Conservation (phyloP, 2,329 filamentous ascomycete species). For the Xylariaceae sp. region DNA sequence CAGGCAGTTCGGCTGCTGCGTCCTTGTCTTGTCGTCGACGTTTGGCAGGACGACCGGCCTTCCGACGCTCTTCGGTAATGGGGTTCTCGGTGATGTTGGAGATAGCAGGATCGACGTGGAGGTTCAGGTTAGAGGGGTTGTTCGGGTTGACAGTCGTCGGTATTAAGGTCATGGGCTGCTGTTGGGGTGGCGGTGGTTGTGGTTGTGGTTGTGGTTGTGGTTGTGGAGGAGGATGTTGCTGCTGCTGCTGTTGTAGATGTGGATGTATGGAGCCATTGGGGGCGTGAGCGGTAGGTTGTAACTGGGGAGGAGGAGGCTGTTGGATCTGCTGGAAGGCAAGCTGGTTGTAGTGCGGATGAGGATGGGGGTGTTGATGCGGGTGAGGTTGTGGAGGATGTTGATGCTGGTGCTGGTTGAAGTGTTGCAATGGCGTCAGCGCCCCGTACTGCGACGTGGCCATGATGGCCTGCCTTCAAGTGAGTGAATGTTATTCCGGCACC, state of each 20-base stretch:
- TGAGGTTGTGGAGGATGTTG: background rate
- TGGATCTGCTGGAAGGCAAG: constrained; percentile 5
- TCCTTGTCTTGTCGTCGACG: constrained; percentile 14
- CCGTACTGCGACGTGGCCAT: constrained; percentile 24
- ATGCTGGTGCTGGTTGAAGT: constrained; percentile 17
- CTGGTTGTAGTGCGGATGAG: constrained; percentile 9
- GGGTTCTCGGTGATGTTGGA: constrained; percentile 1
- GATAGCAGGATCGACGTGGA: constrained; percentile 3
- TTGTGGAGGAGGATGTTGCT: too few relatives aligned
- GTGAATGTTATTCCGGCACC: too few relatives aligned
- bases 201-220: constrained; percentile 6
- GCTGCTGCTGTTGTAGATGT: constrained; percentile 6
- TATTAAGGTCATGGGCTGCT: constrained; percentile 8
- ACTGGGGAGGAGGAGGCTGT: constrained; percentile 3
- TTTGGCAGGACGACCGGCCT: constrained; percentile 11
- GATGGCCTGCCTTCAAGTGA: too few relatives aligned
- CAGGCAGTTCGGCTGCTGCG: background rate
- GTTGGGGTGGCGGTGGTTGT: constrained; percentile 7
- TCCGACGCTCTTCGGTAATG: constrained; percentile 6
- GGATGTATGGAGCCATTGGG: constrained; percentile 8
- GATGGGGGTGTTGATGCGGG: constrained; percentile 1
- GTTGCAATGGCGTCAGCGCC: constrained; percentile 19
- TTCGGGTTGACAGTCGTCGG: constrained; percentile 4
- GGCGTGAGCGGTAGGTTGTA: constrained; percentile 7
- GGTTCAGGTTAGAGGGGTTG: background rate